Percentiles rank a stretch among this genome's conserved stretches.
Evolutionary conservation across 164 flowering plant species (phyloP).

Genomic region (Protea cynaroides): DNA sequence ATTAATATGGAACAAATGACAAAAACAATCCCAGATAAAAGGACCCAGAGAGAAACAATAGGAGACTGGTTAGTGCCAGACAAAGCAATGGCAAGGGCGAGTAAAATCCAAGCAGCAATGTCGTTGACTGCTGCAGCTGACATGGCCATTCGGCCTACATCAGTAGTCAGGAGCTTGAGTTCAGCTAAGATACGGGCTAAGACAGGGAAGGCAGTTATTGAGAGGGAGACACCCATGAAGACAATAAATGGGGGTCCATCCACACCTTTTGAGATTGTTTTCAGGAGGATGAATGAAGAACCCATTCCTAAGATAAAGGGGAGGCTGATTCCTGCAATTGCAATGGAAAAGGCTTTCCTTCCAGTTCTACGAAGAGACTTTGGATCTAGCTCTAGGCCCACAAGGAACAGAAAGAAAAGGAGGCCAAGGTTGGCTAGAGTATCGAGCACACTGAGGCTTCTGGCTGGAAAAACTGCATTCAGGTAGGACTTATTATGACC

Average conservation of each 20-base stretch:
- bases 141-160: constrained; percentile 62
- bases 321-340: constrained; percentile 44
- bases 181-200: constrained; percentile 63
- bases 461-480: constrained; percentile 32
- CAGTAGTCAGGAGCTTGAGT: constrained; percentile 57
- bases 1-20: constrained; percentile 13
- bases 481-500: constrained; percentile 28
- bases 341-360: constrained; percentile 36
- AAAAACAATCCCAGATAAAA: constrained; percentile 17
- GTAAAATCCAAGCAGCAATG: constrained; percentile 54
- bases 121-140: constrained; percentile 70
- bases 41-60: constrained; percentile 15
- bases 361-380: constrained; percentile 36
- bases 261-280: constrained; percentile 40
- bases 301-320: constrained; percentile 55
- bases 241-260: constrained; percentile 37
- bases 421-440: constrained; percentile 29
- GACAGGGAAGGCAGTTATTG: constrained; percentile 20
- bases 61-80: constrained; percentile 19
- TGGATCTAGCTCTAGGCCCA: constrained; percentile 39
- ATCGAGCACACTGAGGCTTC: constrained; percentile 37
- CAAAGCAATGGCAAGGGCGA: constrained; percentile 19
- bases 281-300: constrained; percentile 39
- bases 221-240: constrained; percentile 60
- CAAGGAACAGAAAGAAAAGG: constrained; percentile 27